These are phyloP conservation scores for Bothriochloa decipiens DNA, from an alignment of 176 grass and related monocot species.

Conservation along the genomic window DNA sequence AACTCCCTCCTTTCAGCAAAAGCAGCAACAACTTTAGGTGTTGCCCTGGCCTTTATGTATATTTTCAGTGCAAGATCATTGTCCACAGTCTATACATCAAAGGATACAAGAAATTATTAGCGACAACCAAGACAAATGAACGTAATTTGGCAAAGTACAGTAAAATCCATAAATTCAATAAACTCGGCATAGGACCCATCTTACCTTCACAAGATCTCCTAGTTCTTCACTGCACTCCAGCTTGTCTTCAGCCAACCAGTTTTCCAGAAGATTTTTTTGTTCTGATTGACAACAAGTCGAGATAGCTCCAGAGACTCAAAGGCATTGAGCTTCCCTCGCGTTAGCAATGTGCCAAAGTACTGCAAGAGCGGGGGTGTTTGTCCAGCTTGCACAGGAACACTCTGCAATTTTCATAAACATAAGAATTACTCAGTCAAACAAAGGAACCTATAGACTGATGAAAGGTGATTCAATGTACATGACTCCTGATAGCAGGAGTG, in stretches of 20 bases:
- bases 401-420: slow-evolving; percentile 52
- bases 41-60: slow-evolving; percentile 98
- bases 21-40: slow-evolving; percentile 97
- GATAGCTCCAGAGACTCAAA: slow-evolving; percentile 88
- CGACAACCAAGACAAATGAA: slow-evolving; percentile 36
- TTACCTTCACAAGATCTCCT: slow-evolving; percentile 92
- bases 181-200: neutral
- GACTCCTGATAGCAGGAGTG: neutral
- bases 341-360: slow-evolving; percentile 87
- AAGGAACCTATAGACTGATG: neutral
- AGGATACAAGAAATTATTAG: slow-evolving; percentile 21
- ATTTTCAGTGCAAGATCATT: slow-evolving; percentile 98
- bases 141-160: slow-evolving; percentile 2
- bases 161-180: neutral
- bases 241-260: slow-evolving; percentile 95
- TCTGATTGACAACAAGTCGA: slow-evolving; percentile 96
- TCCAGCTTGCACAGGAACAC: slow-evolving; percentile 90
- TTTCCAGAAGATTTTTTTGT: slow-evolving; percentile 97
- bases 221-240: slow-evolving; percentile 95
- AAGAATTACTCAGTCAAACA: neutral
- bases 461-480: neutral
- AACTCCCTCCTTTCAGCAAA: slow-evolving; percentile 98
- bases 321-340: slow-evolving; percentile 94
- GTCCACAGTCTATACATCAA: slow-evolving; percentile 80
- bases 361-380: slow-evolving; percentile 90